Evolutionary conservation across 2,329 filamentous ascomycete genomes (phyloP), one percentile per base, ranked within the genome.

Genomic region (Cladophialophora bantiana): DNA sequence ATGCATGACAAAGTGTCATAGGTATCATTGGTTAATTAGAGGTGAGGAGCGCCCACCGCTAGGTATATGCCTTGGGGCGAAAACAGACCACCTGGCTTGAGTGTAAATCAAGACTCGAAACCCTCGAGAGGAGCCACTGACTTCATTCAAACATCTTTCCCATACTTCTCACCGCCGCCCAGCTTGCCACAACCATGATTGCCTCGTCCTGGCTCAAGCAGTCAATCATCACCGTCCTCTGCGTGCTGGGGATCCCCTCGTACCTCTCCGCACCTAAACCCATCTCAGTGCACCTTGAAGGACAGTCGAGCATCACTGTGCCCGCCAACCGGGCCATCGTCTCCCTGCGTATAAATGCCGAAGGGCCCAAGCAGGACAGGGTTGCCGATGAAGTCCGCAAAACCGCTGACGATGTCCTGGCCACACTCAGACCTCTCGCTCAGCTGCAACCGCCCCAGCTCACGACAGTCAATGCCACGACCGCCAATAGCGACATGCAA

Each of bases 351-450:
- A 59, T 67, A 9, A 36, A 58, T 45, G 59, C 64, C 34, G 59
- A 62, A 13, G 64, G 64, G 31, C 53, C 42, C 32, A 62, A 59
- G 53, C 64, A 67, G 54, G 55, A 45, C 13, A 63, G 50, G 36
- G 64, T 67, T 13, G 64, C 64, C 12, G 59, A 67, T n/a, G 18
- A 59, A 45, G 64, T 67, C 9, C 59, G 64, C 34, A 50, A 26
- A 31, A 56, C 63, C 10, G 52, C 63, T 10, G 63, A 65, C 38
- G 63, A 61, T 31, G 45, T 65, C 50, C 48, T 65, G 13, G 45
- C 34, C 7, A 45, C 34, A 4, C 26, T 65, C 15, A 35, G 63
- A 32, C 63, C 63, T 15, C 63, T 65, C 35, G 52, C 58, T 10
- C 63, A 65, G 48, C 48, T 55, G 18, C n/a, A 58, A 18, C 7